A percentile compares a stretch with the other conserved stretches of the same genome.
These are phyloP conservation scores for Daedalea quercina DNA, from an alignment of 768 basidiomycete genomes.

Conservation along the genomic window DNA sequence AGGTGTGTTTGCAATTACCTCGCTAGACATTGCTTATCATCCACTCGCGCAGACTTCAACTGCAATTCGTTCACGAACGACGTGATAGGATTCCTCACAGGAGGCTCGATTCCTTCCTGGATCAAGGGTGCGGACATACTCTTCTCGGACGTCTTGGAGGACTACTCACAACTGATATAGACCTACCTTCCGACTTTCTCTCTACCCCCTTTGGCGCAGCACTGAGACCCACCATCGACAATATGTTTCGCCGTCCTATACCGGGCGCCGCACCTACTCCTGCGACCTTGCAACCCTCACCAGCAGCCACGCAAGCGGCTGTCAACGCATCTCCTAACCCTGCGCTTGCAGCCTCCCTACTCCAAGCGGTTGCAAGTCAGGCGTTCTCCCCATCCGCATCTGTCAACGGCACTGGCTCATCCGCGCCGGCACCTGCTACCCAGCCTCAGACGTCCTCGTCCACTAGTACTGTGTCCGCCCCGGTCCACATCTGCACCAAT, in stretches of 20 bases:
- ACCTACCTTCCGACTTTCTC: constrained; percentile 76
- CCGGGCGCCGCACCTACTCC: constrained; percentile 33
- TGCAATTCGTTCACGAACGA: constrained; percentile 95
- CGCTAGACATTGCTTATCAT: too few species aligned
- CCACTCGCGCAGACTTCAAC: constrained; percentile 61
- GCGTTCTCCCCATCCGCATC: constrained; percentile 29
- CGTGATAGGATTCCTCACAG: constrained; percentile 80
- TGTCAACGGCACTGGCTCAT: constrained; percentile 2
- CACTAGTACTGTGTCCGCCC: constrained; percentile 46
- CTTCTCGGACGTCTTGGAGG: not conserved
- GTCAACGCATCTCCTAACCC: constrained; percentile 35
- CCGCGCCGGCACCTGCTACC: constrained; percentile 14
- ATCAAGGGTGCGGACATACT: constrained; percentile 73
- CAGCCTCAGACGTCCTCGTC: constrained; percentile 26
- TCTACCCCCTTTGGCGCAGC: constrained; percentile 85
- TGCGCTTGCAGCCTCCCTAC: constrained; percentile 43
- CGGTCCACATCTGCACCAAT: constrained; percentile 72
- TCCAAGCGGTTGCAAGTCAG: constrained; percentile 51
- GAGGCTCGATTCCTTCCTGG: constrained; percentile 70
- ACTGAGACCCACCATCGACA: constrained; percentile 85
- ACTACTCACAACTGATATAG: constrained; percentile 27
- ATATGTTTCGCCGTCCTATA: constrained; percentile 68
- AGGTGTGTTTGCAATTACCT: constrained; percentile 34
- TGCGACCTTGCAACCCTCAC: constrained; percentile 24
- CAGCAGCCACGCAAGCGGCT: constrained; percentile 23